Evolutionary conservation across 805 yeast genomes (phyloP), one percentile per base, ranked within the genome.

Genomic region (Candida sonorensis): DNA sequence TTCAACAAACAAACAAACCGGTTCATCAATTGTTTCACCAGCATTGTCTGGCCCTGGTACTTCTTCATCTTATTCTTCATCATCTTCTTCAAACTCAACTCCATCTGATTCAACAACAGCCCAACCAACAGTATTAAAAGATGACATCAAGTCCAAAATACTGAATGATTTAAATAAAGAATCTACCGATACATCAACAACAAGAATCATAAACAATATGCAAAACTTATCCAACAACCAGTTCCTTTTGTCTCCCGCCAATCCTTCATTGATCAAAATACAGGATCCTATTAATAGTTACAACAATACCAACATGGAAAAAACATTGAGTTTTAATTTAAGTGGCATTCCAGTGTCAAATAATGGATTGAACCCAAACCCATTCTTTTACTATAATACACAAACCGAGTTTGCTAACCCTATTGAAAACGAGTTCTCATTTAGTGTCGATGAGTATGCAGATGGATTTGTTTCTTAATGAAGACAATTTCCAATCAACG

Each of bases 401-500:
- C 29, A 24, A 14, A 29, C 25, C 4, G 45, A 40, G 13, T 34
- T 42, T 20, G 18, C 30, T 5, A 28, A 25, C 15, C 36, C 34
- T 17, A 20, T 42, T 17, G 48, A 44, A 3, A 34, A 37, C 13
- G 48, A 46, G 23, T 45, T 43, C 31, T 48, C 53, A 8, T 48
- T 48, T 36, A 45, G 37, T 33, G 42, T 45, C 10, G 50, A 45
- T 21, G 52, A 45, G 26, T 42, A 44, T 32, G 36, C 27, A 19
- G 9, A 38, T 7, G 43, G 40, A 15, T 34, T 34, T 26, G n/a
- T 27, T 5, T 22, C 27, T 7, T 32, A 18, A 14, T 10, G 7
- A 4, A 12, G 18, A 11, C n/a, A n/a, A n/a, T n/a, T n/a, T n/a
- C n/a, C n/a, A 8, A 8, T 19, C 21, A 8, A 7, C 10, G 10